Base-by-base conservation (phyloP, 768 basidiomycete species). In the Tricholoma flavovirens region DNA sequence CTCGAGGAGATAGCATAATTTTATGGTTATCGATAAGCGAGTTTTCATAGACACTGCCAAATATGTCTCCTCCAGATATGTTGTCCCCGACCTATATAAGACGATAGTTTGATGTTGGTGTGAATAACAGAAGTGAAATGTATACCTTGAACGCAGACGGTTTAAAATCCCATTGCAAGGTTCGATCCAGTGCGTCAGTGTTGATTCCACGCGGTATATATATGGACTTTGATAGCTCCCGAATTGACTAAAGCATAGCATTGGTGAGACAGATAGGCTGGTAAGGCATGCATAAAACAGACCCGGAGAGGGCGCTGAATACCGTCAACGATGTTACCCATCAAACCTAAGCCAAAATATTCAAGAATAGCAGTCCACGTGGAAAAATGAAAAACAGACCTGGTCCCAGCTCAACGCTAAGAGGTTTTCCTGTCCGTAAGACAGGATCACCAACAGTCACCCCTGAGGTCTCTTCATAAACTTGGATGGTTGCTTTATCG, bases 161-260 rank as follows among this genome's bases (percentile, higher is more conserved):
- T 51, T 83, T 88, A 71, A 98, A 99, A 70, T 99, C 97, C 97
- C 97, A 99, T 69, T 91, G 78, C 59, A 94, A 71, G 17, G 78
- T 78, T 50, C 97, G 86, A 69, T 93, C 91, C 24, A 99, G 83
- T 22, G 95, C 90, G 61, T 95, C 86, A 32, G 97, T 98, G 74
- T 98, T 98, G 73, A 99, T 98, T 55, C 97, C 97, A 65, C 94
- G 89, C 61, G 97, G 97, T 59, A 99, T 98, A 73, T 99, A 99
- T 66, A 99, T 99, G n/a, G 93, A 97, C 65, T 98, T 89, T 45
- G 97, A 98, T 40, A 91, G 80, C 67, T 97, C 92, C 83, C 94
- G 93, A 63, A 99, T 99, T 33, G 89, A 84, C 87, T 83, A 67
- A 36, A 48, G 56, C 43, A 51, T 54, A 54, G 62, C 50, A 54